phyloP scores from a whole-genome alignment of 257 asterid species.

The Penstemon davidsonii region DNA sequence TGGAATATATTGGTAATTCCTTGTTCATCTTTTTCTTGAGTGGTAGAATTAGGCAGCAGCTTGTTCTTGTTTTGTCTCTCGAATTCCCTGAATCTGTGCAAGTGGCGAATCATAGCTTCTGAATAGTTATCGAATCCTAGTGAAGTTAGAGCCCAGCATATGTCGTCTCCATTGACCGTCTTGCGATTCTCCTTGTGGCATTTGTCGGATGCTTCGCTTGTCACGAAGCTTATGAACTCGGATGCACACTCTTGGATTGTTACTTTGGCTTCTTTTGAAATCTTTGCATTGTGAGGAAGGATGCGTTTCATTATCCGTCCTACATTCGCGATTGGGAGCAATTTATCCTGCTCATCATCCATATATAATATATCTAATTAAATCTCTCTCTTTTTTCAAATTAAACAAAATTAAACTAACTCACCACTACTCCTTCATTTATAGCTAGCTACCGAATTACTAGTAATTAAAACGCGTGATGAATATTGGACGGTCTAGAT shows the following conservation, averaged over 20 bases:
- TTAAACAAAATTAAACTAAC: too few relatives aligned
- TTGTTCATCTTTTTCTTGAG: slow-evolving; percentile 32
- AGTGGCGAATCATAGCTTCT: slow-evolving; percentile 42
- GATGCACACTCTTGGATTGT: slow-evolving; percentile 66
- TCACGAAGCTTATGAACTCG: slow-evolving; percentile 66
- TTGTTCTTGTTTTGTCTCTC: slow-evolving; percentile 32
- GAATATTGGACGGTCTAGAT: too few relatives aligned
- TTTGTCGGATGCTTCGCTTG: slow-evolving; percentile 57
- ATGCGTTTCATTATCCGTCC: slow-evolving; percentile 65
- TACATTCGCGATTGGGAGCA: slow-evolving; percentile 74
- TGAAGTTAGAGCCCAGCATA: slow-evolving; percentile 55
- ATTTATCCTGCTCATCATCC: slow-evolving; percentile 38
- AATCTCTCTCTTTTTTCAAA: too few relatives aligned
- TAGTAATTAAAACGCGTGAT: too few relatives aligned
- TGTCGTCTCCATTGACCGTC: slow-evolving; percentile 64
- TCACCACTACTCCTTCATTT: too few relatives aligned
- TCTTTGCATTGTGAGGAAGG: slow-evolving; percentile 55
- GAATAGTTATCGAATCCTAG: slow-evolving; percentile 61
- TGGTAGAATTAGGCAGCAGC: background rate
- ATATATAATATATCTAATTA: too few relatives aligned
- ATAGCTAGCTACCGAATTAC: too few relatives aligned
- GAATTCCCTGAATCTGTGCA: slow-evolving; percentile 44
- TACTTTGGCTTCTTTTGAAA: slow-evolving; percentile 64
- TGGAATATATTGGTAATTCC: slow-evolving; percentile 5
- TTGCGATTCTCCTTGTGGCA: slow-evolving; percentile 66